Percentiles rank a stretch among this genome's conserved stretches.
These are phyloP conservation scores for Neurospora sp. DNA, from an alignment of 495 filamentous ascomycete genomes.

Conservation along the genomic window DNA sequence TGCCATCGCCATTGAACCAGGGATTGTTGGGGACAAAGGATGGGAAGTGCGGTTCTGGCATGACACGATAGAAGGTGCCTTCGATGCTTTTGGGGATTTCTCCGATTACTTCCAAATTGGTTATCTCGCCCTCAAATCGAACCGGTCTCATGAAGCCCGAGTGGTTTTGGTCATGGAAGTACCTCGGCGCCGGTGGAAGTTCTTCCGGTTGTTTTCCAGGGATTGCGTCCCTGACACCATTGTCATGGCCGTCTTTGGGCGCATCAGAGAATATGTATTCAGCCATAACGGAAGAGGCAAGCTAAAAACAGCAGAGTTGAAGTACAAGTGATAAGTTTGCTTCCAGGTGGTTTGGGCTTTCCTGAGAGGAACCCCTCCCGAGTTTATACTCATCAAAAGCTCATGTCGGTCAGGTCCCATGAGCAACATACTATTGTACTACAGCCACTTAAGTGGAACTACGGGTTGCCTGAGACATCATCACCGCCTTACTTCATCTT, in stretches of 20 bases:
- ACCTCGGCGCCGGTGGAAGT: not conserved
- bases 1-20: constrained; percentile 14
- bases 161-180: not conserved
- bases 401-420: not conserved
- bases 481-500: not conserved
- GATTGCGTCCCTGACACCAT: not conserved
- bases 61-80: constrained; percentile 32
- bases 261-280: not conserved
- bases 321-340: not conserved
- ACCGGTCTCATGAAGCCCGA: constrained; percentile 4
- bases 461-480: not conserved
- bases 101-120: constrained; percentile 25
- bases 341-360: not conserved
- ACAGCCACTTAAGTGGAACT: not conserved
- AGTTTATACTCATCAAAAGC: not conserved
- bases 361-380: not conserved
- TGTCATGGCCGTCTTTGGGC: not conserved
- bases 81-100: constrained; percentile 27
- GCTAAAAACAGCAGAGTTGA: not conserved
- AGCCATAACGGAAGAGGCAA: not conserved
- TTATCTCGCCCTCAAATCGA: constrained; percentile 24
- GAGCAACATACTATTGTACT: not conserved
- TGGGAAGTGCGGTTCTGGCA: constrained; percentile 20
- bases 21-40: constrained; percentile 8
- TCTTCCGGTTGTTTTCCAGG: not conserved